These are phyloP conservation scores for Asparagopsis taxiformis DNA, from an alignment of 31 red algal species.

Conservation along the genomic window DNA sequence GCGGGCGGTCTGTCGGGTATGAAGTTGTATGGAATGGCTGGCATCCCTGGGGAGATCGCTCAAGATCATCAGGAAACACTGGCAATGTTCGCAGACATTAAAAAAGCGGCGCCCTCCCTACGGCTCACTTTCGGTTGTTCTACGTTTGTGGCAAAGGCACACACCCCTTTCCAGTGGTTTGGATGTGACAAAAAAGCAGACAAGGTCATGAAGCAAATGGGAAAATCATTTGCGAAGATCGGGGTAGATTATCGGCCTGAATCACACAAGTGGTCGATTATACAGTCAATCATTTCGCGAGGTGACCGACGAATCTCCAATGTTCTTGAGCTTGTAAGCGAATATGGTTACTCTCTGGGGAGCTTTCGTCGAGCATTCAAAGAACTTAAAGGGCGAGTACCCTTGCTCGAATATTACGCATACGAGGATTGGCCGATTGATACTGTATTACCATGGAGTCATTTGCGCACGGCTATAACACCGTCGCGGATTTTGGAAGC, in stretches of 20 bases:
- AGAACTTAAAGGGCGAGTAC: slow-evolving; percentile 42
- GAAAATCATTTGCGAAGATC: slow-evolving; percentile 16
- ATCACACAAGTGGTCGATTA: slow-evolving; percentile 58
- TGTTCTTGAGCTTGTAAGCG: slow-evolving; percentile 32
- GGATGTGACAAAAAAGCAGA: slow-evolving; percentile 34
- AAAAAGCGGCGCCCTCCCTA: slow-evolving; percentile 20
- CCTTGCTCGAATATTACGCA: slow-evolving; percentile 48
- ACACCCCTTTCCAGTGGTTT: slow-evolving; percentile 69
- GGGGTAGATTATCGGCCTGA: slow-evolving; percentile 61
- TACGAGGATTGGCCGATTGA: slow-evolving; percentile 50
- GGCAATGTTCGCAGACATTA: slow-evolving; percentile 31
- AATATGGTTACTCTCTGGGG: slow-evolving; percentile 43
- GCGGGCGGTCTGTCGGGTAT: slow-evolving; percentile 43
- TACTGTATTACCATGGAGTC: slow-evolving; percentile 33
- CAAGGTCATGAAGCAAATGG: slow-evolving; percentile 29
- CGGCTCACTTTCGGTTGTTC: slow-evolving; percentile 56
- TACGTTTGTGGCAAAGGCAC: slow-evolving; percentile 60
- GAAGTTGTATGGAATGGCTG: slow-evolving; percentile 61
- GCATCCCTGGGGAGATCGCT: slow-evolving; percentile 37
- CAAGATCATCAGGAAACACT: slow-evolving; percentile 36
- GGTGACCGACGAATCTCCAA: slow-evolving; percentile 36
- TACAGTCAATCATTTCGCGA: slow-evolving; percentile 54
- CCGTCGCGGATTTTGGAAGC: slow-evolving; percentile 4
- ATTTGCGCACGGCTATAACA: slow-evolving; percentile 19
- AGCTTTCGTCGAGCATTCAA: slow-evolving; percentile 52